These are phyloP conservation scores for Claviceps sorghi DNA, from an alignment of 2,329 filamentous ascomycete genomes.

Conservation along the genomic window DNA sequence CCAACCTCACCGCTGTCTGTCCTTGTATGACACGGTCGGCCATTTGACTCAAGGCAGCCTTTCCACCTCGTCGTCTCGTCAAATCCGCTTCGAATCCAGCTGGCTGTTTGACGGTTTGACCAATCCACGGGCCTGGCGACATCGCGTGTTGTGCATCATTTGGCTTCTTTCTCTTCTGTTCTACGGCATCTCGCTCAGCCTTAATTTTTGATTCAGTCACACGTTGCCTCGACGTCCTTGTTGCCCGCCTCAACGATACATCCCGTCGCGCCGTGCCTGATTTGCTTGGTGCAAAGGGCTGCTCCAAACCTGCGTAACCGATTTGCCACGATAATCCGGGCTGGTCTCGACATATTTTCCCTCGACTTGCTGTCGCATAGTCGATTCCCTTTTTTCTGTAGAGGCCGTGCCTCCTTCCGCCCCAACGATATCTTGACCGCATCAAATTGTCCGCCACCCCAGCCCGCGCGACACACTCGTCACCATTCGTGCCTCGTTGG, in stretches of 20 bases:
- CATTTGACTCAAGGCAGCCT: conserved; percentile 2
- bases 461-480: neutral
- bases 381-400: neutral
- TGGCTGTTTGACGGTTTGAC: conserved; percentile 10
- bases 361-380: conserved; percentile 11
- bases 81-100: conserved; percentile 8
- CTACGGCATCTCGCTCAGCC: neutral
- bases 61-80: conserved; percentile 6
- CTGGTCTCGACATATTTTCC: conserved; percentile 29
- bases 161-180: conserved; percentile 9
- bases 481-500: neutral
- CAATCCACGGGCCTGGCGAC: conserved; percentile 6
- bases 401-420: conserved; percentile 21
- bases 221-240: neutral
- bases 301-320: conserved; percentile 19
- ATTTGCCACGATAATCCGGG: conserved; percentile 22
- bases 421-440: neutral
- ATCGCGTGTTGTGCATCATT: conserved; percentile 11
- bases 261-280: conserved; percentile 16
- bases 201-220: neutral
- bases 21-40: conserved; percentile 5
- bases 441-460: neutral
- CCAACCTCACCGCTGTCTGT: conserved; percentile 10
- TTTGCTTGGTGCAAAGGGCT: conserved; percentile 33
- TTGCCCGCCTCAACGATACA: conserved; percentile 19